Conservation (phyloP, 257 asterid genomes). For the Paraleonurus japonicus region DNA sequence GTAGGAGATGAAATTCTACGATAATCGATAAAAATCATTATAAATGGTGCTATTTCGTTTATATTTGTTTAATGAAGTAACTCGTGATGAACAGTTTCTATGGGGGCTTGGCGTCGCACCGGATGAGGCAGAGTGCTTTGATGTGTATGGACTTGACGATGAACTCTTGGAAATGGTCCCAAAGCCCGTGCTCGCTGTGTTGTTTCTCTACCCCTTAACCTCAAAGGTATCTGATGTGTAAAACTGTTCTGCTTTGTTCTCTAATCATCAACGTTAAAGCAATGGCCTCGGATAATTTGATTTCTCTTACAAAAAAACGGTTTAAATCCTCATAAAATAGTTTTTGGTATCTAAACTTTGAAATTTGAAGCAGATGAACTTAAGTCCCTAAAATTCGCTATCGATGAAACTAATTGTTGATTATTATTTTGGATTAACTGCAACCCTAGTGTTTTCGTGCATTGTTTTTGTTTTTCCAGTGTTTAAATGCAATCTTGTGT, state of each 20-base stretch:
- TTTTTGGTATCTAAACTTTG: not conserved
- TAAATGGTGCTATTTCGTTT: not conserved
- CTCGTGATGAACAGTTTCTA: constrained; percentile 57
- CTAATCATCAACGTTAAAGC: not conserved
- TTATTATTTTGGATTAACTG: not conserved
- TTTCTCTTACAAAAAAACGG: not conserved
- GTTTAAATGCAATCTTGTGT: constrained; percentile 13
- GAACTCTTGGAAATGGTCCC: constrained; percentile 96
- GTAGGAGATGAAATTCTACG: not conserved
- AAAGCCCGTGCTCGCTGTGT: constrained; percentile 83
- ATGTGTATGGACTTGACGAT: constrained; percentile 93
- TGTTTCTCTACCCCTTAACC: constrained; percentile 85
- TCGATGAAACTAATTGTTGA: not conserved
- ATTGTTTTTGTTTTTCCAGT: not conserved
- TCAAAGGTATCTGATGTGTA: constrained; percentile 43
- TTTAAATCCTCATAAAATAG: not conserved
- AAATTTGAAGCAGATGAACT: not conserved
- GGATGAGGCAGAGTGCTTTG: constrained; percentile 79
- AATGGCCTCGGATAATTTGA: not conserved
- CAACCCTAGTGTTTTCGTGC: constrained; percentile 1
- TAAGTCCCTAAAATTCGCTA: not conserved
- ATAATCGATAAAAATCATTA: not conserved
- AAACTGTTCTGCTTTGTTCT: not conserved
- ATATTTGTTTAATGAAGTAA: not conserved
- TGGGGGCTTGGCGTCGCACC: constrained; percentile 90